These are phyloP conservation scores for Sequoia sempervirens DNA, from an alignment of 75 land plant species.

Conservation along the genomic window DNA sequence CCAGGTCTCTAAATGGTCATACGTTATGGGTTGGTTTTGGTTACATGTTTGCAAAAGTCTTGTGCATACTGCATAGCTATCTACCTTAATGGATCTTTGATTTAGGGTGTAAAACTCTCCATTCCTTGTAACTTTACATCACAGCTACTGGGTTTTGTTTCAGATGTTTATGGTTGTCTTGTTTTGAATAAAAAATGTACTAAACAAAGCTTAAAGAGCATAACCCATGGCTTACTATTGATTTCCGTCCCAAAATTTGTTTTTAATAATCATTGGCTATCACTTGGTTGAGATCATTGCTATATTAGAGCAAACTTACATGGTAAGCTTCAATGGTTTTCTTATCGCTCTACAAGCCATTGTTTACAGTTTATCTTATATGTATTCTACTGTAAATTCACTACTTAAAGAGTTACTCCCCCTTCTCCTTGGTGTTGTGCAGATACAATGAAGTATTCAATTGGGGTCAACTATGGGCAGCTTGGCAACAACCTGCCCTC, in stretches of 20 bases:
- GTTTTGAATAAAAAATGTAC: background rate
- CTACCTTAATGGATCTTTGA: background rate
- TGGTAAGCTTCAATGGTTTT: background rate
- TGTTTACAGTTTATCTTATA: background rate
- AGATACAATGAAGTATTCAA: conserved; percentile 23
- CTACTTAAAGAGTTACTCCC: background rate
- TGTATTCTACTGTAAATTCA: background rate
- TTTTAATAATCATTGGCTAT: background rate
- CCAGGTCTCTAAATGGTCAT: background rate
- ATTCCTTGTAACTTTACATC: background rate
- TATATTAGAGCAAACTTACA: background rate
- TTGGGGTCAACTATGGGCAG: conserved; percentile 78
- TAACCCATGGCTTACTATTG: background rate
- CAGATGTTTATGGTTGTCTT: background rate
- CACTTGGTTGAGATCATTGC: background rate
- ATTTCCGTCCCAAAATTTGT: background rate
- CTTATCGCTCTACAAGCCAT: background rate
- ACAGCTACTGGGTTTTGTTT: background rate
- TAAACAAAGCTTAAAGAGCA: background rate
- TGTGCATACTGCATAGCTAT: too few species aligned
- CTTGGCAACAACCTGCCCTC: conserved; percentile 76
- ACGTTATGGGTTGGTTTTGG: background rate
- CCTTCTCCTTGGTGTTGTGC: background rate
- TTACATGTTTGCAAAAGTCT: background rate
- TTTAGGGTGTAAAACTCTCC: background rate